phyloP scores from a whole-genome alignment of 331 rosid species.

The Rhamnella rubrinervis region DNA sequence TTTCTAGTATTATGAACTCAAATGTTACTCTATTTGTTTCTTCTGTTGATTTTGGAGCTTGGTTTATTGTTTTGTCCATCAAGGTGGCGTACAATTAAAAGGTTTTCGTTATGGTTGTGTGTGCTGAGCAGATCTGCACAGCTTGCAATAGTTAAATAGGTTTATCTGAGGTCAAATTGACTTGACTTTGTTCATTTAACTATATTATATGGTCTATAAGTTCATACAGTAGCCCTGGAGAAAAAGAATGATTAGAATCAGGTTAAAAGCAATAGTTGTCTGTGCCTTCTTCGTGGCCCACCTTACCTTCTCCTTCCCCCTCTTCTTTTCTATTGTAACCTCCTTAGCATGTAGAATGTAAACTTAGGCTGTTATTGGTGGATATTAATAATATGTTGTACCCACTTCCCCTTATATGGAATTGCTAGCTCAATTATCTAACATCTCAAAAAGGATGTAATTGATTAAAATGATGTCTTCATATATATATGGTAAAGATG shows the following conservation, averaged over 20 bases:
- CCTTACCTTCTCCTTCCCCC: too few species aligned
- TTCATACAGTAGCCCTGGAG: neutral
- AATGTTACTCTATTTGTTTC: slow-evolving; percentile 1
- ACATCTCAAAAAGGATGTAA: too few species aligned
- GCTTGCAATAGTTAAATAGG: neutral
- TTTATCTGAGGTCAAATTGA: neutral
- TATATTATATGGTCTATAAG: neutral
- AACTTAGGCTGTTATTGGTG: too few species aligned
- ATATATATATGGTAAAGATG: too few species aligned
- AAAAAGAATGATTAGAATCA: too few species aligned
- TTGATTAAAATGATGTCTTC: too few species aligned
- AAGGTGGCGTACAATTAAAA: neutral
- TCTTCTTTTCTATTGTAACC: too few species aligned
- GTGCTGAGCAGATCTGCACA: slow-evolving; percentile 1
- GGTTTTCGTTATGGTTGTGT: neutral
- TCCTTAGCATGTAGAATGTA: too few species aligned
- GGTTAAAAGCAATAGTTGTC: too few species aligned
- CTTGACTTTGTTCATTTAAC: neutral
- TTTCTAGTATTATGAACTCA: slow-evolving; percentile 15
- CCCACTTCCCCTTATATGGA: too few species aligned
- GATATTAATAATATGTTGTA: neutral
- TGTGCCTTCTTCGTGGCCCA: too few species aligned
- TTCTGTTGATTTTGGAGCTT: neutral
- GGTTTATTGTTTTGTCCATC: neutral
- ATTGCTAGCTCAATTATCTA: too few species aligned